These are phyloP conservation scores for Cyclocybe aegerita DNA, from an alignment of 768 basidiomycete genomes.

Conservation along the genomic window DNA sequence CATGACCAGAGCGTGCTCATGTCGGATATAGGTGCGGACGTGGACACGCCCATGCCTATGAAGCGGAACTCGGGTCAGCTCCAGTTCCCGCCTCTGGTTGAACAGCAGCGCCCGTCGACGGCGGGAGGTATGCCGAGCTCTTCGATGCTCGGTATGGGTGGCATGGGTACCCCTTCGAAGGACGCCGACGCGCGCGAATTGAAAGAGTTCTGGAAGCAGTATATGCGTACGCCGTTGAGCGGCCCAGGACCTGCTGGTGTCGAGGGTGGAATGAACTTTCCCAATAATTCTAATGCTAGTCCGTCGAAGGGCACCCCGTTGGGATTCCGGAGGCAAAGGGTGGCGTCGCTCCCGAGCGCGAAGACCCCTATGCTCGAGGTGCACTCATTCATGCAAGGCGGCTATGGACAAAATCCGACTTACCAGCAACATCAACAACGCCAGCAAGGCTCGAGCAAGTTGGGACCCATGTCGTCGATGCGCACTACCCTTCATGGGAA, in stretches of 20 bases:
- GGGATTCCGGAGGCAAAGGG: constrained; percentile 44
- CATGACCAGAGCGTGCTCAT: not conserved
- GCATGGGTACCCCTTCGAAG: constrained; percentile 17
- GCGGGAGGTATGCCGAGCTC: not conserved
- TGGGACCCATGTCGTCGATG: constrained; percentile 30
- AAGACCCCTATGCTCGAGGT: constrained; percentile 55
- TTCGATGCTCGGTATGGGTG: not conserved
- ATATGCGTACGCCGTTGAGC: constrained; percentile 65
- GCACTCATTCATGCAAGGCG: constrained; percentile 6
- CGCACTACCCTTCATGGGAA: constrained; percentile 40
- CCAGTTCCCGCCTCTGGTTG: constrained; percentile 5
- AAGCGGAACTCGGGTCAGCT: constrained; percentile 18
- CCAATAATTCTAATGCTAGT: not conserved
- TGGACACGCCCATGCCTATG: constrained; percentile 50
- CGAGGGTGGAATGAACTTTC: not conserved
- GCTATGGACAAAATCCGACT: constrained; percentile 8
- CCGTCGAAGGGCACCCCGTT: constrained; percentile 2
- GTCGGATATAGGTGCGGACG: constrained; percentile 26
- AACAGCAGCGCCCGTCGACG: constrained; percentile 4
- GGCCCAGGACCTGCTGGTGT: constrained; percentile 28
- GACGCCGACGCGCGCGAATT: constrained; percentile 44
- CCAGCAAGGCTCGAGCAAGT: constrained; percentile 14
- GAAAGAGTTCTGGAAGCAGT: constrained; percentile 74
- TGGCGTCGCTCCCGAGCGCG: constrained; percentile 66
- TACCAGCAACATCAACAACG: constrained; percentile 16